Percentiles rank a stretch among this genome's conserved stretches.
Conservation (phyloP, 2,329 filamentous ascomycete genomes). For the Daldinia eschscholtzii region DNA sequence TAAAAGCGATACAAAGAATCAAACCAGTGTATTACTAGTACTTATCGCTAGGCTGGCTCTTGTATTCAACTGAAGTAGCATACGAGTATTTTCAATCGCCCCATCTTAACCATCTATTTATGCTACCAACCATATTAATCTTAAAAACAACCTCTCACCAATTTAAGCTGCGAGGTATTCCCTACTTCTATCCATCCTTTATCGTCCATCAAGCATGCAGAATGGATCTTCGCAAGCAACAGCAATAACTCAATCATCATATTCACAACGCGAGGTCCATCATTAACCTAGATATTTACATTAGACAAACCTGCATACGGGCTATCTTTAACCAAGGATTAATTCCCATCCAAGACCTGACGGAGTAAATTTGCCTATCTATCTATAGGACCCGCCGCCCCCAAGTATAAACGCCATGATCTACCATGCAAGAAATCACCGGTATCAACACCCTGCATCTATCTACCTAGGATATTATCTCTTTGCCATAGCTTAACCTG, state of each 20-base stretch:
- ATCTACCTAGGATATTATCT: constrained; percentile 12
- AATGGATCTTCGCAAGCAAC: neutral
- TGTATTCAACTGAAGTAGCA: neutral
- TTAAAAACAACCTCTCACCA: neutral
- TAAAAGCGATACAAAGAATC: too few species aligned
- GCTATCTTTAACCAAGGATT: neutral
- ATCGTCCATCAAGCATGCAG: neutral
- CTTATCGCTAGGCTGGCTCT: too few species aligned
- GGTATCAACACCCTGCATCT: constrained; percentile 2
- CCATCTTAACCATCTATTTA: too few species aligned
- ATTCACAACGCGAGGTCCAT: neutral
- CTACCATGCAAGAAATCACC: constrained; percentile 27
- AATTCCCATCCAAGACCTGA: neutral
- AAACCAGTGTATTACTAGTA: too few species aligned
- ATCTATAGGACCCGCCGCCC: neutral
- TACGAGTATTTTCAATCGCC: neutral
- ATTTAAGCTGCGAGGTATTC: neutral
- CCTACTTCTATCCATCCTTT: neutral
- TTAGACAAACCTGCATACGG: neutral
- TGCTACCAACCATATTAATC: too few species aligned
- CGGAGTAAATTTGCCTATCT: constrained; percentile 5
- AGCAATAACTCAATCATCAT: neutral
- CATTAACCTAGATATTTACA: constrained; percentile 2
- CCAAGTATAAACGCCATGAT: constrained; percentile 20
- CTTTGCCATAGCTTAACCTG: neutral